Base-by-base conservation (phyloP, 2,329 filamentous ascomycete genomes). In the Pseudomassariella vexata region DNA sequence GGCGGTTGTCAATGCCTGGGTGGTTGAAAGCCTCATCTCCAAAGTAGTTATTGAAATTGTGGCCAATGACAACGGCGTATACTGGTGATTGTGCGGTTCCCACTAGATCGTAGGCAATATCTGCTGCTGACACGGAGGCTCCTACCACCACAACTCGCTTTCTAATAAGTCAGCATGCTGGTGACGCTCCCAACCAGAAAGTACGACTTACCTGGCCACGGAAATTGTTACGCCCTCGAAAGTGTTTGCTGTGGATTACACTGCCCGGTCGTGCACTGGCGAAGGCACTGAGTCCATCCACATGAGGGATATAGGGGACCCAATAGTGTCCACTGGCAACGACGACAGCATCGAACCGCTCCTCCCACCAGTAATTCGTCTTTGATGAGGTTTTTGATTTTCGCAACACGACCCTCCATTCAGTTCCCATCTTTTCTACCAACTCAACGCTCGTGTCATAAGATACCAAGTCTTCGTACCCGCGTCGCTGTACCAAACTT, bases 371-470 rank as follows among this genome's bases (percentile, higher is more conserved):
- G 37, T 70, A 68, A 42, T 81, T 72, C 24, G 54, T 51, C 10
- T 51, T 38, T 30, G 52, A 48, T 4, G 42, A 37, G 1, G 42
- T 37, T 10, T 48, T 52, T 10, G 52, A 44, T 15, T 61, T 60
- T 11, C 73, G 59, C 16, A 82, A 47, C 1, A 65, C 70, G 3
- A 79, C 43, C 24, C 60, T 61, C 76, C 68, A 81, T 52, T 69
- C 68, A 0, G 50, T 42, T 1, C 56, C 59, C 1, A 60, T 45
- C 42, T 76, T 73, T 19, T 75, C 65, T 0, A 65, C 72, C 5
- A 62, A 56, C 51, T 83, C 79, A 3, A 82, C 78, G 0, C 72
- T 77, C 1, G 78, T 82, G 41, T 67, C 65, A 46, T 74, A 77
- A 1, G 59, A 62, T 0, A 78, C 56, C 0, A 72, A 45, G 21